phyloP scores from a whole-genome alignment of 345 rosid species.

The Eucalyptus polyanthemos region DNA sequence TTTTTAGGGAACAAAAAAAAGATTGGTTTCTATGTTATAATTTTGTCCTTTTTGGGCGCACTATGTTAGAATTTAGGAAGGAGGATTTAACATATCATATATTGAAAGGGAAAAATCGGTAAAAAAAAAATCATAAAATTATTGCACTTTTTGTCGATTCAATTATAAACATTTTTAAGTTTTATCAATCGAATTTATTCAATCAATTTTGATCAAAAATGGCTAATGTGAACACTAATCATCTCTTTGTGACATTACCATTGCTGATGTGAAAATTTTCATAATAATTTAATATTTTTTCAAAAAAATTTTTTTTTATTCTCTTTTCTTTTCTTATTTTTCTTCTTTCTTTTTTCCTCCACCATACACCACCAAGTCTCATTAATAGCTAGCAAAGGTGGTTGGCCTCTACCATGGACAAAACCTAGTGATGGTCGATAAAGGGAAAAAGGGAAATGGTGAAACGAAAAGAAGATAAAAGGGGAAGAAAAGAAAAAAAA shows the following conservation, averaged over 20 bases:
- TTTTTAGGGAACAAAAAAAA: neutral
- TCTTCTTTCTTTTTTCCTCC: neutral
- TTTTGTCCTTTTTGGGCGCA: neutral
- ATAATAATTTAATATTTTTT: too few species aligned
- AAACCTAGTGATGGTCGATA: fast-evolving
- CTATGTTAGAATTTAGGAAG: neutral
- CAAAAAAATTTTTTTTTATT: fast-evolving
- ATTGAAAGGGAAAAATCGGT: too few species aligned
- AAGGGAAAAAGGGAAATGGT: too few species aligned
- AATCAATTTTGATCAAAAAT: fast-evolving
- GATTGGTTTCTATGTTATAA: neutral
- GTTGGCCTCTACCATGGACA: neutral
- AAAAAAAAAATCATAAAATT: too few species aligned
- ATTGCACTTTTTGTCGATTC: too few species aligned
- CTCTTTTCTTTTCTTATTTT: too few species aligned
- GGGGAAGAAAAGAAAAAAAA: fast-evolving
- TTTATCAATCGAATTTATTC: fast-evolving
- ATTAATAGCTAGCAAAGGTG: too few species aligned
- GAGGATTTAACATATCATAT: neutral
- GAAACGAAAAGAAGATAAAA: too few species aligned
- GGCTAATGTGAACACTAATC: neutral
- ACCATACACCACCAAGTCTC: neutral
- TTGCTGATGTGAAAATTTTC: fast-evolving
- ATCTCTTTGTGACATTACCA: fast-evolving
- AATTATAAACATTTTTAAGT: too few species aligned